Evolutionary conservation across 140 eudicot species (phyloP), one percentile per base, ranked within the genome.

Genomic region (Flaveria floridana): DNA sequence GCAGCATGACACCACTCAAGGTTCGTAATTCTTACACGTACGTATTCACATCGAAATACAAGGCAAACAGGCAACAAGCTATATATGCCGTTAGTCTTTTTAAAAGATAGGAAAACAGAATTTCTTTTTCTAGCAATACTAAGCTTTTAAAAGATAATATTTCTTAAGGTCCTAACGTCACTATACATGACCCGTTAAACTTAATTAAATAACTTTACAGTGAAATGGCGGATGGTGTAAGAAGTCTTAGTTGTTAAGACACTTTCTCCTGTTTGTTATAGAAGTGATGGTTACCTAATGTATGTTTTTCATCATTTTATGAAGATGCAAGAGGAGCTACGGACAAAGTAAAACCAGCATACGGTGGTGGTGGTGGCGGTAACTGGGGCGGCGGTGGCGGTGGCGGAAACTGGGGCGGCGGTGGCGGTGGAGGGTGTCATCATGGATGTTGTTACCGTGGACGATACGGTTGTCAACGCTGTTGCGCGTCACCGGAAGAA

Each of bases 1-100:
- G 3, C 42, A 71, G 16, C 55, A 70, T 52, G 73, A 78, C 58
- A 62, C 82, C 20, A 71, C 42, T 26, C 26, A 57, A 71, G 47
- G 71, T 77, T 18, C 16, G 70, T 69, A 28, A 34, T 68, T 34
- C 18, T 42, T 18, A 7, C n/a, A 14, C 10, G 2, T 7, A 14
- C 10, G 2, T 7, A 34, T 34, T 34, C 8, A 34, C 41, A 34
- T 34, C 41, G 1, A 34, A 34, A 34, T 34, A 34, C 41, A 34
- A 6, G 8, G 8, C 41, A 34, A 34, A 34, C 41, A 34, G 6
- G 6, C 37, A 28, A 28, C 37, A 28, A 28, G 6, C 28, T 23
- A 23, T 23, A 23, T 26, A 26, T 26, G 28, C 37, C 5, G 37
- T 3, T 3, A 3, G 37, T 30, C 3, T 3, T 30, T 30, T 30